Percentiles rank a stretch among this genome's conserved stretches.
phyloP scores from a whole-genome alignment of 192 early-diverging fungal genomes.

The Linnemannia hyalina region DNA sequence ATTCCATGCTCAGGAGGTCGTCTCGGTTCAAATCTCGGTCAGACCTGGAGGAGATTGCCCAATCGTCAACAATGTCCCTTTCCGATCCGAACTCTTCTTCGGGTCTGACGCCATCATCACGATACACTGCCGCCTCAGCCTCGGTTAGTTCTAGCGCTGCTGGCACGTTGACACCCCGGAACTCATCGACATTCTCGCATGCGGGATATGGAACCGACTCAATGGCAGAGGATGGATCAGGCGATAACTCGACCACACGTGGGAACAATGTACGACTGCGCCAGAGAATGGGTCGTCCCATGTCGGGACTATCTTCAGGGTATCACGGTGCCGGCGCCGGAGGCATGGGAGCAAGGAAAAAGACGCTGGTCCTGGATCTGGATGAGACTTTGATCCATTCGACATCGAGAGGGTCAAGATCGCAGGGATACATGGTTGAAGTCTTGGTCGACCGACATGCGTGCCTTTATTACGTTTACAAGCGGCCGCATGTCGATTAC shows the following conservation, averaged over 20 bases:
- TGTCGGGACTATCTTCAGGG: constrained; percentile 31
- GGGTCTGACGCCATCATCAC: constrained; percentile 4
- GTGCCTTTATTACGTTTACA: constrained; percentile 91
- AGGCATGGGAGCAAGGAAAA: constrained; percentile 51
- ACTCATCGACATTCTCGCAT: not conserved
- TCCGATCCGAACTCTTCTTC: constrained; percentile 3
- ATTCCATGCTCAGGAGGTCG: constrained; percentile 37
- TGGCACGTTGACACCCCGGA: not conserved
- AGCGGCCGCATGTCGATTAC: constrained; percentile 87
- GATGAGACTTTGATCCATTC: constrained; percentile 93
- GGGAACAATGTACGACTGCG: constrained; percentile 26
- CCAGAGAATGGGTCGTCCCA: constrained; percentile 39
- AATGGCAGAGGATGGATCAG: constrained; percentile 50
- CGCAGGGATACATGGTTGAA: constrained; percentile 85
- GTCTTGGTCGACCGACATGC: constrained; percentile 85
- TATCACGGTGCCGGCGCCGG: constrained; percentile 5
- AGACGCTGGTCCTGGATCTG: constrained; percentile 79
- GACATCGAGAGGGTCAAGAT: constrained; percentile 65
- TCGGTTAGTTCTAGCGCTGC: not conserved
- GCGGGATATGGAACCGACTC: constrained; percentile 53
- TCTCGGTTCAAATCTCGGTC: constrained; percentile 53
- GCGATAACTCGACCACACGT: constrained; percentile 38
- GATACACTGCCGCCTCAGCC: not conserved
- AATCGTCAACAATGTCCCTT: constrained; percentile 18
- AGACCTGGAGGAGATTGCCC: constrained; percentile 50